Conservation (phyloP, 495 filamentous ascomycete species). For the Penicillium maclennaniae region DNA sequence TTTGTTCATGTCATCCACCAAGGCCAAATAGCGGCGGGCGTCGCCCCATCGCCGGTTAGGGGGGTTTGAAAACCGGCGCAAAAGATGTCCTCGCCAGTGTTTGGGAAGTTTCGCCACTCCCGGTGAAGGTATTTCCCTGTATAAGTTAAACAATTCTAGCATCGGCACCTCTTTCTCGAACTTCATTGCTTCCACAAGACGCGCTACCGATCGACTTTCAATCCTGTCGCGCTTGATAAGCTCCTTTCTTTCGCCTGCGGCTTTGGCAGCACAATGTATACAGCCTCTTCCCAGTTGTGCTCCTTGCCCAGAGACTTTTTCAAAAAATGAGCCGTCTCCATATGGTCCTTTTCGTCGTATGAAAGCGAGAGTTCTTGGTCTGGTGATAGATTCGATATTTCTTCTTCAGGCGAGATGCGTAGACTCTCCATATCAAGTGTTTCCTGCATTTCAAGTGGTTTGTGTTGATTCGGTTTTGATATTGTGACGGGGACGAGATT, state of each 20-base stretch:
- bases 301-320: conserved; percentile 11
- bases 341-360: conserved; percentile 14
- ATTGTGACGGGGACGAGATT: neutral
- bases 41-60: conserved; percentile 37
- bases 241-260: neutral
- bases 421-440: neutral
- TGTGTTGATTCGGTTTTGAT: neutral
- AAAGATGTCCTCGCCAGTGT: conserved; percentile 56
- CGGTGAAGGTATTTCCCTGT: conserved; percentile 58
- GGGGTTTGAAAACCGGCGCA: conserved; percentile 60
- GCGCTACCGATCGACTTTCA: conserved; percentile 32
- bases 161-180: conserved; percentile 42
- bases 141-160: conserved; percentile 55
- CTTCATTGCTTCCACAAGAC: conserved; percentile 40
- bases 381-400: neutral
- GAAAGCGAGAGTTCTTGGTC: neutral
- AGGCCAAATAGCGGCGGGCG: conserved; percentile 70
- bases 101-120: conserved; percentile 62
- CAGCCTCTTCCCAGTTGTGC: conserved; percentile 15
- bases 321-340: conserved; percentile 14
- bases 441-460: neutral
- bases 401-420: neutral
- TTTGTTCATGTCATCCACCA: conserved; percentile 77
- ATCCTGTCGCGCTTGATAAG: conserved; percentile 12
- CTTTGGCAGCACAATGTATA: conserved; percentile 13